Evolutionary conservation across 495 filamentous ascomycete genomes (phyloP).

Genomic region (Xylaria longipes): DNA sequence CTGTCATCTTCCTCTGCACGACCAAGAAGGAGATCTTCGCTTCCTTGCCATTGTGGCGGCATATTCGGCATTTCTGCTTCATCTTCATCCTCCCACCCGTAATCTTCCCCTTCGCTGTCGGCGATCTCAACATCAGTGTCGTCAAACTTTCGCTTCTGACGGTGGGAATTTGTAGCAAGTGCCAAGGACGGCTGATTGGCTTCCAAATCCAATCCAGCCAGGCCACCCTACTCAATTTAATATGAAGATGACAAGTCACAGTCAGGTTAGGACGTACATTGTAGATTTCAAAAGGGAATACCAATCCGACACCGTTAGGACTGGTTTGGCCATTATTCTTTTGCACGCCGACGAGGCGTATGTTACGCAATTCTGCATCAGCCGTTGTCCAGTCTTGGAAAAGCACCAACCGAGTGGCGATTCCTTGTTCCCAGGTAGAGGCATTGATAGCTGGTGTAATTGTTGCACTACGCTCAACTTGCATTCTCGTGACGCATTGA

Average conservation of each 20-base stretch:
- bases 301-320: conserved; percentile 33
- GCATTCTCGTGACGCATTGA: conserved; percentile 74
- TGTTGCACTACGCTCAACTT: conserved; percentile 62
- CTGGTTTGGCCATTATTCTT: conserved; percentile 50
- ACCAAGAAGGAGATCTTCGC: conserved; percentile 55
- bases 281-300: conserved; percentile 50
- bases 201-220: conserved; percentile 33
- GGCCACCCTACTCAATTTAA: conserved; percentile 37
- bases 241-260: conserved; percentile 20
- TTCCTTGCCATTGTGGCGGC: conserved; percentile 60
- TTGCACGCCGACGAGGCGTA: conserved; percentile 52
- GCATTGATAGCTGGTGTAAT: conserved; percentile 72
- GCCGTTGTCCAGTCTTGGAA: conserved; percentile 67
- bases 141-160: conserved; percentile 52
- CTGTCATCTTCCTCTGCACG: conserved; percentile 42
- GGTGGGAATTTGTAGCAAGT: conserved; percentile 39
- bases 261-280: conserved; percentile 36
- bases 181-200: conserved; percentile 35
- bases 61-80: conserved; percentile 51
- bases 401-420: conserved; percentile 71
- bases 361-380: conserved; percentile 34
- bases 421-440: conserved; percentile 72
- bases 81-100: conserved; percentile 58
- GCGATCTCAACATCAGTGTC: conserved; percentile 54
- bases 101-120: conserved; percentile 59